Base-by-base conservation (phyloP, 352 stramenopile species). In the Globisporangium radiosum region DNA sequence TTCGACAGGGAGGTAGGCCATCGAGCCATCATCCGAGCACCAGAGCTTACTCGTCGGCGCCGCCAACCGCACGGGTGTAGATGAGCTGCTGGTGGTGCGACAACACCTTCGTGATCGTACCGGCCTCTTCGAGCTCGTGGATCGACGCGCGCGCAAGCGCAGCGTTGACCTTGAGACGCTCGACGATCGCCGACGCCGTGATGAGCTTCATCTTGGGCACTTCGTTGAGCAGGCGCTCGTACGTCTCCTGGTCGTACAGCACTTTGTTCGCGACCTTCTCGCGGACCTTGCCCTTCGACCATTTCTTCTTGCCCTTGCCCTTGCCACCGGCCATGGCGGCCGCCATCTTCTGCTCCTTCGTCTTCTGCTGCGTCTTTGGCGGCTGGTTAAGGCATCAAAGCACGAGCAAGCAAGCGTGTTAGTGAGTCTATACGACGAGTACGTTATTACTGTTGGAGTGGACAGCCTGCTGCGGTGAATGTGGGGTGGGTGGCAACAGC, bases 181-280 rank as follows among this genome's bases (percentile, higher is more conserved):
- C 97, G 56, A 99, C 97, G 54, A 99, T 94, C 66, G 94, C 85
- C 54, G 96, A 98, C 61, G 98, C 94, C 56, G 97, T 99, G 83
- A 99, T 99, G 48, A 99, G 83, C 90, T 99, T 99, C 97, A 99
- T 99, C 89, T 99, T 99, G 55, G 97, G 97, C 44, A 99, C 94
- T 76, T 99, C 97, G 56, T 90, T 87, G 49, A 98, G 81, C 64
- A 99, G 87, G 70, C 97, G 91, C 66, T 99, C 94, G 80, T 98
- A 99, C 68, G 97, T 96, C 78, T 99, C 96, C 89, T 99, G 97
- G 76, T 98, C 96, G 81, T 99, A 99, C 59, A 99, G 85, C 50
- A 99, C 97, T 83, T 99, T 98, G 88, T 99, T 98, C 73, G 97
- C 92, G 63, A 99, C 92, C 96, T 99, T 99, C 76, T 99, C 97